Evolutionary conservation across 805 yeast genomes (phyloP).

Genomic region (Candida insectalens): DNA sequence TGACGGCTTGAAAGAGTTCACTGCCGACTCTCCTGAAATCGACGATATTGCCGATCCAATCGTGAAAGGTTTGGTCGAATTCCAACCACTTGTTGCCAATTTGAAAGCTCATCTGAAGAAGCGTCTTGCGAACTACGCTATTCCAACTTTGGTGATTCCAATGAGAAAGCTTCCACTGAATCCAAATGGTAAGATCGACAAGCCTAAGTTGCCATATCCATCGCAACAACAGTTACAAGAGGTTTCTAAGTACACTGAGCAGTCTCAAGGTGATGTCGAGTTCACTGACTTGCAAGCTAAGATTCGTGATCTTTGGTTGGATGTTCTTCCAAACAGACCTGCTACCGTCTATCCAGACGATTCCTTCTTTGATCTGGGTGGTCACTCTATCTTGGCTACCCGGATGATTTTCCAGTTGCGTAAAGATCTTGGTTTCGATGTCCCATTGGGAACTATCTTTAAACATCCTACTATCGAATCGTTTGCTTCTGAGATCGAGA

Average conservation of each 20-base stretch:
- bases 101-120: constrained; percentile 76
- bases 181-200: constrained; percentile 97
- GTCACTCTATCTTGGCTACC: constrained; percentile 95
- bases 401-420: constrained; percentile 92
- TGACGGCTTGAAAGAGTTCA: constrained; percentile 34
- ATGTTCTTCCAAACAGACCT: constrained; percentile 77
- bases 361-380: constrained; percentile 95
- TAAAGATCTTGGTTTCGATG: constrained; percentile 63
- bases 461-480: constrained; percentile 76
- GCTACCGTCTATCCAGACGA: constrained; percentile 68
- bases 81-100: constrained; percentile 68
- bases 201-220: constrained; percentile 95
- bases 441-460: constrained; percentile 87
- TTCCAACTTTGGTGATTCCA: constrained; percentile 88
- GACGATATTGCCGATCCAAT: constrained; percentile 51
- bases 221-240: constrained; percentile 74
- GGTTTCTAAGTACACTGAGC: constrained; percentile 47
- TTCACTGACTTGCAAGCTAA: constrained; percentile 58
- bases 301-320: constrained; percentile 77
- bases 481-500: constrained; percentile 67
- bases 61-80: constrained; percentile 70
- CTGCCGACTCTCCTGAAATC: constrained; percentile 32
- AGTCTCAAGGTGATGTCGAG: constrained; percentile 33
- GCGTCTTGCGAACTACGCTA: constrained; percentile 86
- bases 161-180: constrained; percentile 79